These are phyloP conservation scores for Ophiostoma perfectum DNA, from an alignment of 2,329 filamentous ascomycete species.

Conservation along the genomic window DNA sequence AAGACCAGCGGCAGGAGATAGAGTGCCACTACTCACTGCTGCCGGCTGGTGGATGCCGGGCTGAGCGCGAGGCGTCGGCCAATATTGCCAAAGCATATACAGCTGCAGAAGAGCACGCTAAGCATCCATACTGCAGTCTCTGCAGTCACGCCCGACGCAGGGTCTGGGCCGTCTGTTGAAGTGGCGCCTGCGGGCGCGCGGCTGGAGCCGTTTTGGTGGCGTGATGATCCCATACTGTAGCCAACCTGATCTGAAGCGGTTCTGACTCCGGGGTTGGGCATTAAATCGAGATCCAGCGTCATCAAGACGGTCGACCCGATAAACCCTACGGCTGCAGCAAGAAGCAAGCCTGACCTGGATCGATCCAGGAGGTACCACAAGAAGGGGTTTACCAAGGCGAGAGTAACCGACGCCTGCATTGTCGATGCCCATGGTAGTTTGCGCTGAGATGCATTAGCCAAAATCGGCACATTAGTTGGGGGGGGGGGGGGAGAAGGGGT, in stretches of 20 bases:
- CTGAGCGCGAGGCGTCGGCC: conserved; percentile 67
- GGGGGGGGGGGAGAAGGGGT: background rate
- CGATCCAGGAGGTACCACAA: conserved; percentile 96
- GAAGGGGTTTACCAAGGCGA: conserved; percentile 85
- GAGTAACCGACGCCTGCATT: conserved; percentile 82
- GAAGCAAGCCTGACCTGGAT: conserved; percentile 73
- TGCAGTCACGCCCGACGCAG: conserved; percentile 49
- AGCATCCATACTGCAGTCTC: conserved; percentile 82
- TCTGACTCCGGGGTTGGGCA: conserved; percentile 58
- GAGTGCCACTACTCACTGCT: background rate
- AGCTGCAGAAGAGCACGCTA: conserved; percentile 90
- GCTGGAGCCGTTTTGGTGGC: conserved; percentile 27
- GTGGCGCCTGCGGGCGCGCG: background rate
- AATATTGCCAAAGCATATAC: conserved; percentile 93
- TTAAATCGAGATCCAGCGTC: conserved; percentile 68
- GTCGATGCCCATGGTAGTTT: conserved; percentile 91
- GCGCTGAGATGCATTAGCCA: conserved; percentile 48
- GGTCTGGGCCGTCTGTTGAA: conserved; percentile 20
- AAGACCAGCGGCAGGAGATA: background rate
- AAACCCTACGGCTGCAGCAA: conserved; percentile 69
- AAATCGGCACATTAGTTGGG: background rate
- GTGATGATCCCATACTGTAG: conserved; percentile 11
- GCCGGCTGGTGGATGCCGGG: background rate
- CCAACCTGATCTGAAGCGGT: conserved; percentile 16
- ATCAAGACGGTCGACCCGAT: conserved; percentile 69